phyloP scores from a whole-genome alignment of 1,284 basidiomycete species.

The Puccinia triticina region DNA sequence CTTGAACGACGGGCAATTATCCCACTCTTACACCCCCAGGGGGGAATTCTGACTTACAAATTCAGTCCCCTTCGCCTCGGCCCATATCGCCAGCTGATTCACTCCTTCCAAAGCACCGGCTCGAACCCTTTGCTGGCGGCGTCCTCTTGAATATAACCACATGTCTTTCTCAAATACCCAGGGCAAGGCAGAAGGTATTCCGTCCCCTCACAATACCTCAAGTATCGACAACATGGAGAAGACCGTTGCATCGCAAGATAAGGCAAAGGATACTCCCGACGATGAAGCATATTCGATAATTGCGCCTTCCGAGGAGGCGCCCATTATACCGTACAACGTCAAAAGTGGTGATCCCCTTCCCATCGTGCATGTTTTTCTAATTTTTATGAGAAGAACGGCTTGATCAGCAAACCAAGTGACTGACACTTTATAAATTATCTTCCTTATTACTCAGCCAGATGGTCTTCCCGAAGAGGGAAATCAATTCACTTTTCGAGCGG shows the following conservation, averaged over 20 bases:
- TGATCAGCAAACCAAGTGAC: not conserved
- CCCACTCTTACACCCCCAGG: too few relatives aligned
- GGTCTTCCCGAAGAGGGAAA: constrained; percentile 65
- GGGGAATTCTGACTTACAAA: too few relatives aligned
- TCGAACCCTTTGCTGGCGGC: too few relatives aligned
- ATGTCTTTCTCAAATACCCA: not conserved
- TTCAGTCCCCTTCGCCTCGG: too few relatives aligned
- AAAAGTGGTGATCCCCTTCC: constrained; percentile 48
- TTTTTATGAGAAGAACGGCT: not conserved
- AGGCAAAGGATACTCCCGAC: not conserved
- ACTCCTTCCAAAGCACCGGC: too few relatives aligned
- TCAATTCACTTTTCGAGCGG: constrained; percentile 67
- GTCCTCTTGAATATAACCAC: too few relatives aligned
- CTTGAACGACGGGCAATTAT: too few relatives aligned
- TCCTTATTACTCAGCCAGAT: constrained; percentile 53
- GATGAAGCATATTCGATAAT: not conserved
- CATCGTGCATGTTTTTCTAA: constrained; percentile 6
- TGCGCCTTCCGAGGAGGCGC: not conserved
- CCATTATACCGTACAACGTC: constrained; percentile 35
- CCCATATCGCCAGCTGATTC: too few relatives aligned
- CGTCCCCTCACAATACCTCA: not conserved
- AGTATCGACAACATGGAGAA: constrained; percentile 7
- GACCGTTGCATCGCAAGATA: not conserved
- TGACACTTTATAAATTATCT: not conserved
- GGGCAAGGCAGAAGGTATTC: too few relatives aligned